Base-by-base conservation (phyloP, 768 basidiomycete species). In the Favolaschia claudopus region DNA sequence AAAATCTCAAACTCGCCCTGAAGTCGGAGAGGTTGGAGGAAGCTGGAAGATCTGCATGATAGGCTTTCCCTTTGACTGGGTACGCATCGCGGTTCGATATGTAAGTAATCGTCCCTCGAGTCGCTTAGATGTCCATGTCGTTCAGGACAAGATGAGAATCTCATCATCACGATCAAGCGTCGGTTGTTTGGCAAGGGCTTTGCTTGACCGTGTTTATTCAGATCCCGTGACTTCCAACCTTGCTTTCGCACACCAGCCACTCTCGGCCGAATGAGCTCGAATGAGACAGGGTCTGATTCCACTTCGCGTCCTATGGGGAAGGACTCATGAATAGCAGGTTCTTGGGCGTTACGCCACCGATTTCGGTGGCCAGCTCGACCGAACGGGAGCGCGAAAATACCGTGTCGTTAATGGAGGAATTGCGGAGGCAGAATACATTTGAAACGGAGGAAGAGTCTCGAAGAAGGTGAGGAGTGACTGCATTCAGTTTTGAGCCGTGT, bases 371-470 rank as follows among this genome's bases (percentile, higher is more conserved):
- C 28, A 87, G 89, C 64, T 95, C 93, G 14, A 90, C 73, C 40
- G 82, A 86, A 59, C 82, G 88, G 64, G 93, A 95, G 75, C 89
- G 88, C 69, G 90, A 91, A 71, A 89, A 94, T 17, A 94, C 92
- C 0, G 69, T 78, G 22, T 89, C 92, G 5, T 78, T 99, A 42
- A 92, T 98, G 91, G 88, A 93, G 57, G 96, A 99, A 73, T 82
- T 98, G 29, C 82, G 87, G 67, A 78, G 84, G 45, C 89, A 96
- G 68, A 89, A 91, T 55, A 89, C 89, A 1, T 96, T 97, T 74
- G 96, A 98, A 76, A 88, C 82, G 42, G 92, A 93, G 61, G 89
- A 93, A 51, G 95, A 98, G 73, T 83, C 92, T 19, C 84, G 90
- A 72, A 89, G 86, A 60, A 89, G 96, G 96, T 97, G 70, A 77